A percentile compares a stretch with the other conserved stretches of the same genome.
These are phyloP conservation scores for Aspergillus cristatus DNA, from an alignment of 495 filamentous ascomycete genomes.

Conservation along the genomic window DNA sequence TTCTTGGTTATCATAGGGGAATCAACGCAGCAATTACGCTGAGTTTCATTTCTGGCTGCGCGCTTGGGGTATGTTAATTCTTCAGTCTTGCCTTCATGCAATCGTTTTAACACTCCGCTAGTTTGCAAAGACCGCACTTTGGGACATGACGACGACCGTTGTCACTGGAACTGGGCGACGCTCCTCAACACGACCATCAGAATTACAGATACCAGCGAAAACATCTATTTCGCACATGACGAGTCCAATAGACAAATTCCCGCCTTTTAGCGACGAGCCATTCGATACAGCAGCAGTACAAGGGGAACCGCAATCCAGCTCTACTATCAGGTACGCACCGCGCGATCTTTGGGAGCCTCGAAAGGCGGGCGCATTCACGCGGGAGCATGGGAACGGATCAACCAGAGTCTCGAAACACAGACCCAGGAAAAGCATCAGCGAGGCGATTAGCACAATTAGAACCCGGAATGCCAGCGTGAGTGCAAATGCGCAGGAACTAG, in stretches of 20 bases:
- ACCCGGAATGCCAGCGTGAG: conserved; percentile 72
- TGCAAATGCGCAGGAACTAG: conserved; percentile 88
- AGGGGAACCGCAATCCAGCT: conserved; percentile 13
- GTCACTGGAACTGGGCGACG: conserved; percentile 38
- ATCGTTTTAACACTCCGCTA: no score
- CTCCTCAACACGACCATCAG: conserved; percentile 33
- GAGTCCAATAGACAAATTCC: conserved; percentile 36
- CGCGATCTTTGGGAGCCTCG: conserved; percentile 31
- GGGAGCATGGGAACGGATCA: conserved; percentile 33
- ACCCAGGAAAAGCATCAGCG: conserved; percentile 74
- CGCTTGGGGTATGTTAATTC: not conserved
- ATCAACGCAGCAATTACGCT: no score
- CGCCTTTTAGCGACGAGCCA: conserved; percentile 30
- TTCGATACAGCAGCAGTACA: conserved; percentile 19
- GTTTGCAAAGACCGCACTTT: not conserved
- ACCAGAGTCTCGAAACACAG: conserved; percentile 48
- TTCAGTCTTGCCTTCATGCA: not conserved
- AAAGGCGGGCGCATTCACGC: conserved; percentile 21
- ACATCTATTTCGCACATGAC: conserved; percentile 23
- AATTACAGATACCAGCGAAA: conserved; percentile 25
- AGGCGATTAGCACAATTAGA: conserved; percentile 73
- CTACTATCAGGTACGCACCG: conserved; percentile 24
- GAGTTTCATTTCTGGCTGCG: not conserved
- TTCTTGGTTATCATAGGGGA: no score
- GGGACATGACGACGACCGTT: conserved; percentile 34